These are phyloP conservation scores for Erodium texanum DNA, from an alignment of 441 rosid genomes.

Conservation along the genomic window DNA sequence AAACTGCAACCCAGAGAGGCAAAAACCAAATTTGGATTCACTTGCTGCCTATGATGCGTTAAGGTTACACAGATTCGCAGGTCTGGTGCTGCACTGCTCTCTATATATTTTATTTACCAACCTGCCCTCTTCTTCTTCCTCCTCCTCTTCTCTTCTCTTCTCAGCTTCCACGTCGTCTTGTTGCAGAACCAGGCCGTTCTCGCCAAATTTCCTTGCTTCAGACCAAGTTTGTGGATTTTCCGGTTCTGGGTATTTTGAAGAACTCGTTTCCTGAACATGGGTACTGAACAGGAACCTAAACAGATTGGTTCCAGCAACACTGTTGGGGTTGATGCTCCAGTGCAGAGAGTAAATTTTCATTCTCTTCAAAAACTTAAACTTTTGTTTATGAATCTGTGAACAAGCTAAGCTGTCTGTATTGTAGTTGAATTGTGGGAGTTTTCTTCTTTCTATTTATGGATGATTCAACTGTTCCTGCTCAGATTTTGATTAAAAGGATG, in stretches of 20 bases:
- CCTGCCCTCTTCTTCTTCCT: background rate
- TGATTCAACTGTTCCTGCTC: background rate
- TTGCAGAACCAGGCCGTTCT: background rate
- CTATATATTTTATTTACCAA: background rate
- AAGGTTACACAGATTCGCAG: too few species aligned
- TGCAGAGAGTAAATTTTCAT: conserved; percentile 24
- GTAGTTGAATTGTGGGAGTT: background rate
- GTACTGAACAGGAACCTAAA: conserved; percentile 22
- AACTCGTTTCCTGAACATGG: conserved; percentile 26
- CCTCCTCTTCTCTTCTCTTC: background rate
- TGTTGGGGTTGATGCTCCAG: conserved; percentile 20
- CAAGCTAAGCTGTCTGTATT: conserved; percentile 1
- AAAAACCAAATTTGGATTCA: background rate
- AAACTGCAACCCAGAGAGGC: background rate
- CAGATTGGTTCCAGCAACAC: conserved; percentile 8
- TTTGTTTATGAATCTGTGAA: background rate
- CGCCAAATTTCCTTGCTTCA: background rate
- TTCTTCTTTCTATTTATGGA: background rate
- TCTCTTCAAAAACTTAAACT: background rate
- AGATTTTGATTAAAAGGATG: background rate
- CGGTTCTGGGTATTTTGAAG: conserved; percentile 12
- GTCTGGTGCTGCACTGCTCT: background rate
- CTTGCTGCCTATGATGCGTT: too few species aligned
- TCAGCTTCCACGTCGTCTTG: background rate
- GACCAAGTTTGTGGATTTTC: conserved; percentile 7